These are phyloP conservation scores for Mediolabrus comicus DNA, from an alignment of 108 stramenopile genomes.

Conservation along the genomic window DNA sequence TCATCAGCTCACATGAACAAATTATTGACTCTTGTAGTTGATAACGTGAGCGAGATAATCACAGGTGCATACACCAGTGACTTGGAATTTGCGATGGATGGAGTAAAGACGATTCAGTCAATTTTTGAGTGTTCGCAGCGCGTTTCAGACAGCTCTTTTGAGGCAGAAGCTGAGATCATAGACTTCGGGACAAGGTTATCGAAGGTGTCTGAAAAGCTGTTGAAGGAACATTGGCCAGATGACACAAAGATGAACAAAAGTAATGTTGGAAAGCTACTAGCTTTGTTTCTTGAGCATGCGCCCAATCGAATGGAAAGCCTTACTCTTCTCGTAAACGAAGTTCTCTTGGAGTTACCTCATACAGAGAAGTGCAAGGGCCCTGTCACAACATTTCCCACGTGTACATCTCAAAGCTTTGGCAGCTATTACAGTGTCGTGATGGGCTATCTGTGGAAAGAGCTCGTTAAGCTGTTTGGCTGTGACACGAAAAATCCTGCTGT, in stretches of 20 bases:
- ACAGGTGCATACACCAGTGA: slow-evolving; percentile 35
- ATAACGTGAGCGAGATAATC: slow-evolving; percentile 35
- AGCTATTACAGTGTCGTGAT: slow-evolving; percentile 33
- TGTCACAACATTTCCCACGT: slow-evolving; percentile 41
- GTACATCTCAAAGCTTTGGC: slow-evolving; percentile 31
- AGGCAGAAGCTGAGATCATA: not conserved
- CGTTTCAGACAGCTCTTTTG: slow-evolving; percentile 2
- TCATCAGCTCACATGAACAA: slow-evolving; percentile 5
- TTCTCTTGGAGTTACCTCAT: slow-evolving; percentile 36
- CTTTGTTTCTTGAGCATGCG: slow-evolving; percentile 40
- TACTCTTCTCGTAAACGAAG: slow-evolving; percentile 33
- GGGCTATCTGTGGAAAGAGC: slow-evolving; percentile 24
- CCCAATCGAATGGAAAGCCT: slow-evolving; percentile 27
- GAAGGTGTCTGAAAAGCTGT: slow-evolving; percentile 22
- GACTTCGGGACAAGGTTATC: slow-evolving; percentile 30
- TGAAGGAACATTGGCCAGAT: slow-evolving; percentile 36
- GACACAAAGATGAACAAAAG: slow-evolving; percentile 47
- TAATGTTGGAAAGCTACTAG: slow-evolving; percentile 48
- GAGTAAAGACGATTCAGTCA: slow-evolving; percentile 32
- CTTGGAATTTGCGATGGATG: slow-evolving; percentile 54
- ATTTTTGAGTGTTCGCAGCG: slow-evolving; percentile 38
- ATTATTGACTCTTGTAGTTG: slow-evolving; percentile 14
- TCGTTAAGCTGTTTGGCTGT: slow-evolving; percentile 32
- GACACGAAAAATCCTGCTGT: slow-evolving; percentile 32
- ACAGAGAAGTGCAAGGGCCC: slow-evolving; percentile 51